phyloP scores from a whole-genome alignment of 495 filamentous ascomycete genomes.

The Hyaloscypha variabilis region DNA sequence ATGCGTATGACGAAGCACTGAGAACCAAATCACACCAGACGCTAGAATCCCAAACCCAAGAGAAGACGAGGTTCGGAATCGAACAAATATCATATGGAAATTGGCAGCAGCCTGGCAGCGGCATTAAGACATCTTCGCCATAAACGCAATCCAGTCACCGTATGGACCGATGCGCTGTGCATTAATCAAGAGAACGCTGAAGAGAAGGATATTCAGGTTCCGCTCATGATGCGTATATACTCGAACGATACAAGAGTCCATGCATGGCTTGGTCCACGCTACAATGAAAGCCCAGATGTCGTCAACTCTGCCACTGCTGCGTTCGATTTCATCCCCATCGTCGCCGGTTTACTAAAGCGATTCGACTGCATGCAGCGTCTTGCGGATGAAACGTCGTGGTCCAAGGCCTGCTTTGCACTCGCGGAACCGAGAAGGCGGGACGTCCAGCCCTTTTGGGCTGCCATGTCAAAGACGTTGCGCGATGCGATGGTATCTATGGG shows the following conservation, averaged over 20 bases:
- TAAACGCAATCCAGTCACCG: slow-evolving; percentile 5
- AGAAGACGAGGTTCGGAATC: slow-evolving; percentile 9
- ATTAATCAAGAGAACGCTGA: not conserved
- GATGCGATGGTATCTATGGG: no score
- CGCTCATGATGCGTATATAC: slow-evolving; percentile 5
- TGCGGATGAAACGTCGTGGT: slow-evolving; percentile 8
- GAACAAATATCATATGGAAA: slow-evolving; percentile 6
- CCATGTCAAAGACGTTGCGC: no score
- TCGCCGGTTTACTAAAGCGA: slow-evolving; percentile 3
- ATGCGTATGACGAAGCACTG: slow-evolving; percentile 7
- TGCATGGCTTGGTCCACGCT: slow-evolving; percentile 7
- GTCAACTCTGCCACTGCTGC: slow-evolving; percentile 7
- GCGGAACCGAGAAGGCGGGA: slow-evolving; percentile 4
- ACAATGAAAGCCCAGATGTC: slow-evolving; percentile 4
- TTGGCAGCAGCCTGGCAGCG: slow-evolving; percentile 8
- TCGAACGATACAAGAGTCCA: slow-evolving; percentile 3
- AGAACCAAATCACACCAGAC: slow-evolving; percentile 1
- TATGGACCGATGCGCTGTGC: not conserved
- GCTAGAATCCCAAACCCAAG: slow-evolving; percentile 6
- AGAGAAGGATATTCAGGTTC: not conserved
- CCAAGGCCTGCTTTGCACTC: slow-evolving; percentile 8
- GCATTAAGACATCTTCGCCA: slow-evolving; percentile 9
- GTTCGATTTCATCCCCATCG: slow-evolving; percentile 5
- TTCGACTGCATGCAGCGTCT: slow-evolving; percentile 4
- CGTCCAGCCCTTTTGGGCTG: no score